Evolutionary conservation across 495 filamentous ascomycete genomes (phyloP).

Genomic region (Penicillium manginii): DNA sequence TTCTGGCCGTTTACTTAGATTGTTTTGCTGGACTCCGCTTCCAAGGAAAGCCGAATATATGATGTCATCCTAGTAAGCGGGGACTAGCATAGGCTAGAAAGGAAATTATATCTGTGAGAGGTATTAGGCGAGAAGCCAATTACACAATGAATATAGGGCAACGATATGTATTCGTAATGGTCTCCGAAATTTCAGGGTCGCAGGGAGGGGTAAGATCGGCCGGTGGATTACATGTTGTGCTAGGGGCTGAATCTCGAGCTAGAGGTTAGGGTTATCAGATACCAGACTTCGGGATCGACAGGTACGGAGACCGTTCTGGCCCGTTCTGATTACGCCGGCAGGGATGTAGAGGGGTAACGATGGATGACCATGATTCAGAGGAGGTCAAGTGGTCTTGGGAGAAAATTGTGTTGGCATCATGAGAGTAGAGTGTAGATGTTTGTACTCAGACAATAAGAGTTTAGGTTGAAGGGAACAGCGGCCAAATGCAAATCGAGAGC

Average conservation of each 20-base stretch:
- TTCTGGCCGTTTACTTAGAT: not conserved
- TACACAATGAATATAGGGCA: not conserved
- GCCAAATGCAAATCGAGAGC: not conserved
- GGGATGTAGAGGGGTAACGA: not conserved
- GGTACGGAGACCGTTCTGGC: slow-evolving; percentile 10
- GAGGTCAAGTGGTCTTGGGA: not conserved
- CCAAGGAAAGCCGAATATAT: slow-evolving; percentile 2
- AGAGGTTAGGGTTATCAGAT: slow-evolving; percentile 14
- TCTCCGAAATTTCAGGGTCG: not conserved
- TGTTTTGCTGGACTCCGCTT: slow-evolving; percentile 3
- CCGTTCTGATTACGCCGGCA: not conserved
- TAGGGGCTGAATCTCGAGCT: slow-evolving; percentile 3
- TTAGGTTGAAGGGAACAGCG: no score
- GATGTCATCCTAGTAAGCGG: slow-evolving; percentile 10
- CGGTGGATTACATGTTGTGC: not conserved
- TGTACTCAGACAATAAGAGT: no score
- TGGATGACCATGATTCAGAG: not conserved
- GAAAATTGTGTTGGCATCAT: not conserved
- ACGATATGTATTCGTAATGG: not conserved
- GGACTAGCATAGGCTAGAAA: no score
- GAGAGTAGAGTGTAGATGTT: not conserved
- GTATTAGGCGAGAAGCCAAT: no score
- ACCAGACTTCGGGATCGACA: slow-evolving; percentile 10
- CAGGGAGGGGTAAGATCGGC: slow-evolving; percentile 13
- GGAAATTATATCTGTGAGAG: no score